phyloP scores from a whole-genome alignment of 2,329 filamentous ascomycete species.

The Ceratocystiopsis minuta region DNA sequence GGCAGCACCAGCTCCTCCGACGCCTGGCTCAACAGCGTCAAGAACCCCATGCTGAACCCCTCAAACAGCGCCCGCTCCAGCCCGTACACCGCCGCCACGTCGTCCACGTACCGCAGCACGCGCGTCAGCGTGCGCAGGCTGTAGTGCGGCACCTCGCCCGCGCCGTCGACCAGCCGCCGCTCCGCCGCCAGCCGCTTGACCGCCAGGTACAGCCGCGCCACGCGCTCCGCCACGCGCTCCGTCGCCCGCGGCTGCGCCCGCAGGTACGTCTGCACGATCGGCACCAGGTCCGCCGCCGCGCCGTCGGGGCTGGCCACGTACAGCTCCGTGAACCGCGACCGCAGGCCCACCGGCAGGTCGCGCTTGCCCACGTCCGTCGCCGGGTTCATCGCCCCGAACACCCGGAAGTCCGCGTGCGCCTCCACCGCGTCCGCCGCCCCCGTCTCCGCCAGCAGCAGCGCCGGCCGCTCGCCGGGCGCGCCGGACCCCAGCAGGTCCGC shows the following conservation, averaged over 20 bases:
- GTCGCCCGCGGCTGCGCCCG: slow-evolving; percentile 53
- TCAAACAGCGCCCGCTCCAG: slow-evolving; percentile 76
- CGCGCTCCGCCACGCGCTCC: slow-evolving; percentile 57
- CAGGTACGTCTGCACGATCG: slow-evolving; percentile 78
- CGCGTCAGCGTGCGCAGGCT: slow-evolving; percentile 87
- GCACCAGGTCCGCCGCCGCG: slow-evolving; percentile 69
- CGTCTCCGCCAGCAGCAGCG: slow-evolving; percentile 78
- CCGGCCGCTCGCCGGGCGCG: slow-evolving; percentile 42
- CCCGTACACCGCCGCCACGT: slow-evolving; percentile 70
- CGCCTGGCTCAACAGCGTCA: slow-evolving; percentile 68
- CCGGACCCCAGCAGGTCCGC: slow-evolving; percentile 69
- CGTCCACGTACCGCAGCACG: slow-evolving; percentile 71
- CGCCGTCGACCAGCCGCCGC: slow-evolving; percentile 80
- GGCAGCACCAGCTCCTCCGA: slow-evolving; percentile 68
- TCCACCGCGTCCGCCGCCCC: slow-evolving; percentile 80
- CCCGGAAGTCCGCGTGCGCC: slow-evolving; percentile 81
- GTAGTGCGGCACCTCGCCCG: slow-evolving; percentile 91
- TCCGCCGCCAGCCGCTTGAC: slow-evolving; percentile 67
- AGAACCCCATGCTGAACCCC: slow-evolving; percentile 94
- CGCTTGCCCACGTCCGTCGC: slow-evolving; percentile 95
- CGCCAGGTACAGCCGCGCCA: slow-evolving; percentile 73
- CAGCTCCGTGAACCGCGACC: slow-evolving; percentile 87
- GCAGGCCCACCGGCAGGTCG: slow-evolving; percentile 72
- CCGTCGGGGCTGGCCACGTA: slow-evolving; percentile 84
- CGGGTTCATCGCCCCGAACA: slow-evolving; percentile 98